Evolutionary conservation across 108 stramenopile genomes (phyloP).

Genomic region (Stephanodiscus triporus): DNA sequence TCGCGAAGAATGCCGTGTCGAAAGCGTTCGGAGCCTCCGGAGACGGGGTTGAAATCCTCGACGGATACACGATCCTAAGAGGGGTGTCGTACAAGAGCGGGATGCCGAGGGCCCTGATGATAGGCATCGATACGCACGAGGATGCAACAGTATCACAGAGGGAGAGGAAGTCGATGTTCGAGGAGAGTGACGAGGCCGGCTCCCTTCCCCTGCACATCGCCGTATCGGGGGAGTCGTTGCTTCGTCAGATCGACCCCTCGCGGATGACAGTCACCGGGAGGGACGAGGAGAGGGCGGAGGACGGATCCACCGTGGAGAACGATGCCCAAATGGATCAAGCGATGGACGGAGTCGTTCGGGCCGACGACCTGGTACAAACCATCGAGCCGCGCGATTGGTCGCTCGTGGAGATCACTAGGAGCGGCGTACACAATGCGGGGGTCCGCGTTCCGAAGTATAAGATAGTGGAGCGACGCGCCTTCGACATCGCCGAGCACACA

Average conservation of each 20-base stretch:
- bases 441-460: constrained; percentile 31
- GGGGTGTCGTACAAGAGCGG: constrained; percentile 46
- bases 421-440: background rate
- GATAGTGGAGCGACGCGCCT: constrained; percentile 37
- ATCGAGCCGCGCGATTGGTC: too few relatives aligned
- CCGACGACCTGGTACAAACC: background rate
- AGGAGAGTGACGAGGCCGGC: constrained; percentile 45
- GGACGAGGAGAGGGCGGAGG: constrained; percentile 1
- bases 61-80: constrained; percentile 21
- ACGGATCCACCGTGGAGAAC: background rate
- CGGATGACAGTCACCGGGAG: background rate
- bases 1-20: constrained; percentile 32
- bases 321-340: constrained; percentile 11
- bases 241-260: constrained; percentile 10
- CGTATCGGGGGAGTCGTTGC: constrained; percentile 27
- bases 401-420: background rate
- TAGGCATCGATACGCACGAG: background rate
- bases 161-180: constrained; percentile 26
- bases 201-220: constrained; percentile 50
- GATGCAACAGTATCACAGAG: constrained; percentile 9
- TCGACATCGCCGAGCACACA: constrained; percentile 36
- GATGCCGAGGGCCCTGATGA: constrained; percentile 30
- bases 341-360: constrained; percentile 11
- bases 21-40: constrained; percentile 23
- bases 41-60: constrained; percentile 14